Percentiles rank a stretch among this genome's conserved stretches.
These are phyloP conservation scores for Rubia yunnanensis DNA, from an alignment of 257 asterid species.

Conservation along the genomic window DNA sequence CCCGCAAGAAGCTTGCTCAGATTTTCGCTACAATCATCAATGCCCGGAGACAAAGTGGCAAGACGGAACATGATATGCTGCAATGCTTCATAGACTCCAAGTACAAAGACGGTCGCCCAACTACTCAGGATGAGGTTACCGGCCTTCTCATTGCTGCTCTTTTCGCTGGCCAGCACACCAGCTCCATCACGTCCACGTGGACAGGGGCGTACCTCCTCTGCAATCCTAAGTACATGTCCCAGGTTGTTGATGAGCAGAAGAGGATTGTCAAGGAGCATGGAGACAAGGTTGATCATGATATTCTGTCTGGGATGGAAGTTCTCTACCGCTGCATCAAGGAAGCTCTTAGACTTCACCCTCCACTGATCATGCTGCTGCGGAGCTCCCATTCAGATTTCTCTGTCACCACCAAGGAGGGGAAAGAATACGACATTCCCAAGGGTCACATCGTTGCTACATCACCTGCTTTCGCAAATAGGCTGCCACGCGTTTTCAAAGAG, in stretches of 20 bases:
- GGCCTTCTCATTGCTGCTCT: slow-evolving; percentile 94
- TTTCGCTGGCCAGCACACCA: slow-evolving; percentile 97
- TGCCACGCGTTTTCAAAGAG: slow-evolving; percentile 60
- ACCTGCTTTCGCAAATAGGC: slow-evolving; percentile 27
- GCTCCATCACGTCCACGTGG: slow-evolving; percentile 95
- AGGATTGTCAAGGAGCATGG: slow-evolving; percentile 53
- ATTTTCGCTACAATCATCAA: slow-evolving; percentile 60
- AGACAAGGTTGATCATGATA: slow-evolving; percentile 64
- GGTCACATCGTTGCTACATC: slow-evolving; percentile 31
- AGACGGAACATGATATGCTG: slow-evolving; percentile 49
- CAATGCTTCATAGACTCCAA: slow-evolving; percentile 94
- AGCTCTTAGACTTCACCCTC: slow-evolving; percentile 95
- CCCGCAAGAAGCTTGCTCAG: slow-evolving; percentile 74
- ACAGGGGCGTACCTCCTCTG: slow-evolving; percentile 84
- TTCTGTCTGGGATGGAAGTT: slow-evolving; percentile 82
- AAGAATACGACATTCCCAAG: slow-evolving; percentile 54
- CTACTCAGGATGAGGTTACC: slow-evolving; percentile 71
- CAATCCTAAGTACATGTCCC: slow-evolving; percentile 68
- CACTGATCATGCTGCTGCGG: slow-evolving; percentile 80
- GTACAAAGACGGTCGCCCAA: slow-evolving; percentile 82
- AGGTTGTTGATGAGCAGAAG: slow-evolving; percentile 72
- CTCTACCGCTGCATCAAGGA: slow-evolving; percentile 80
- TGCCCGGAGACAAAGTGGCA: slow-evolving; percentile 65
- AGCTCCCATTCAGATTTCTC: slow-evolving; percentile 77
- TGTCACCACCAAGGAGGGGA: slow-evolving; percentile 72